Evolutionary conservation across 345 rosid genomes (phyloP), one percentile per base, ranked within the genome.

Genomic region (Lepidium didymum): DNA sequence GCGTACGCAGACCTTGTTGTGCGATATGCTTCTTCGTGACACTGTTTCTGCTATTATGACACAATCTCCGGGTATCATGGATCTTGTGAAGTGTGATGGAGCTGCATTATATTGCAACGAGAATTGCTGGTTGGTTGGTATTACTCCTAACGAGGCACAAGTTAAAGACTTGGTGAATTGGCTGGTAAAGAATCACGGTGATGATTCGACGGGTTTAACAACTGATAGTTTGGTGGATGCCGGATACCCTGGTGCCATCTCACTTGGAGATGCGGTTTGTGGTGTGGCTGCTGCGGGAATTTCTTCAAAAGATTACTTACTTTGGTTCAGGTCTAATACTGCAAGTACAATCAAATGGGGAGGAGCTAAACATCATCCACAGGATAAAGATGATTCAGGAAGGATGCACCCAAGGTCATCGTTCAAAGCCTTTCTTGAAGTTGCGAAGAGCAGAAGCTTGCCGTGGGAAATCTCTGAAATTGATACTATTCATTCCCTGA

Each of bases 291-390:
- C 85, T 5, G 95, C 96, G 2, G 84, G 88, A 64, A 77, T 92
- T 71, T 83, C 77, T 67, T 80, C 87, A 9, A 79, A 70, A 74
- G 89, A 86, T 75, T 89, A 85, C 74, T 79, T 92, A 68, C 83
- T 89, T 81, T 89, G 96, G 98, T 92, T 92, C 76, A 83, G 98
- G 78, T 92, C 96, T 10, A 89, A 87, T 45, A 80, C 87, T 44
- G 96, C 88, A 5, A 83, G 84, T 60, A 86, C 84, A 67, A 70
- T 89, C 13, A 87, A 87, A 78, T 92, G 96, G 98, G 92, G 95
- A 46, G 96, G 92, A 70, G 96, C 96, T 29, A 89, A 87, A 84
- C 89, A 87, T 76, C 88, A 81, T 44, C 91, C 83, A 0, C 74
- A 80, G 38, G 73, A 81, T 73, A 87, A 75, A 73, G 95, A 92